These are phyloP conservation scores for Penicillium fuscoglaucum DNA, from an alignment of 2,329 filamentous ascomycete species.

Conservation along the genomic window DNA sequence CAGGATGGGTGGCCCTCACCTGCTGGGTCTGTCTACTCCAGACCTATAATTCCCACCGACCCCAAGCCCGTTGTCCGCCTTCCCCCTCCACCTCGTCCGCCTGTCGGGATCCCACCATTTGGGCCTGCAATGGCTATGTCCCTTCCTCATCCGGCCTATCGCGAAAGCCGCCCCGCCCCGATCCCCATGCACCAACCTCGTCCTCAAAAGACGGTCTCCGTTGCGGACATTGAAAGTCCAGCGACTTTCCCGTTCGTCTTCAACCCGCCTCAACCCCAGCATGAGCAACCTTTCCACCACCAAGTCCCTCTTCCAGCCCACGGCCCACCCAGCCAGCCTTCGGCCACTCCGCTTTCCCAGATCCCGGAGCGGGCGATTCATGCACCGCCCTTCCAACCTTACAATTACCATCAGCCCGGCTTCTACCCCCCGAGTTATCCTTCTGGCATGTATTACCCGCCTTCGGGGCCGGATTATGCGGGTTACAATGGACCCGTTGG, in stretches of 20 bases:
- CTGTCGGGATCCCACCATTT: constrained; percentile 27
- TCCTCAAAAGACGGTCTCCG: constrained; percentile 89
- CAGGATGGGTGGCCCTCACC: constrained; percentile 79
- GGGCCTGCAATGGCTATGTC: constrained; percentile 26
- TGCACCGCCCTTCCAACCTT: constrained; percentile 83
- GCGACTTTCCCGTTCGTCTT: constrained; percentile 60
- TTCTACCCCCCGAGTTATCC: constrained; percentile 61
- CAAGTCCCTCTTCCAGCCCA: constrained; percentile 79
- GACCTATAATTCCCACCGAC: constrained; percentile 62
- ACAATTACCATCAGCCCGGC: constrained; percentile 58
- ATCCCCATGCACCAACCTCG: constrained; percentile 90
- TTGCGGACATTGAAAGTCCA: constrained; percentile 88
- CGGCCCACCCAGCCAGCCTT: constrained; percentile 65
- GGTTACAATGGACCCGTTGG: constrained; percentile 50
- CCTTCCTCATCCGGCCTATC: constrained; percentile 57
- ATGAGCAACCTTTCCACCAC: constrained; percentile 88
- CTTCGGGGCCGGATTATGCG: constrained; percentile 41
- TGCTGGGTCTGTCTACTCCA: constrained; percentile 72
- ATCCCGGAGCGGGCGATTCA: constrained; percentile 92
- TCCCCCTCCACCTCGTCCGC: constrained; percentile 60
- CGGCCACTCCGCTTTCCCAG: constrained; percentile 81
- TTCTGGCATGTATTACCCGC: constrained; percentile 69
- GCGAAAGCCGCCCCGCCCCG: constrained; percentile 60
- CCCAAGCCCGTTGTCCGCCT: constrained; percentile 77
- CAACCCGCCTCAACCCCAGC: constrained; percentile 62